Evolutionary conservation across 148 eudicot genomes (phyloP).

Genomic region (Bassia scoparia): DNA sequence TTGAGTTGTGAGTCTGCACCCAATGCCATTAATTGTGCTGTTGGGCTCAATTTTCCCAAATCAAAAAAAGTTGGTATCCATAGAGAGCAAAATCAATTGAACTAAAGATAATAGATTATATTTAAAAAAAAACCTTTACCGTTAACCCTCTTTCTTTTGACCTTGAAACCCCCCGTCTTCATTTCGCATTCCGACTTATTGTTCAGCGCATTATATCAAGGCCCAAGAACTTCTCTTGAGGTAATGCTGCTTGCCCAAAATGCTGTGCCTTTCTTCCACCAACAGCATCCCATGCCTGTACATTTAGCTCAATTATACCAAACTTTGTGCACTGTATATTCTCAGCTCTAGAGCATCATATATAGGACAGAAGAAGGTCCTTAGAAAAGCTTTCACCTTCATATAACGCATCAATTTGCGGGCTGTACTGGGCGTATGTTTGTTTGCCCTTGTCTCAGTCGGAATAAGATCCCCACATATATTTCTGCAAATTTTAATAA

Average conservation of each 20-base stretch:
- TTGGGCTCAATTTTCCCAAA: no score
- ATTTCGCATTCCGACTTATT: constrained; percentile 75
- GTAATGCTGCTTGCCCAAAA: constrained; percentile 78
- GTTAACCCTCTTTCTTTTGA: constrained; percentile 93
- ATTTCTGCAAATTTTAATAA: constrained; percentile 35
- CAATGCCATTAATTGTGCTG: no score
- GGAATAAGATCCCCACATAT: constrained; percentile 49
- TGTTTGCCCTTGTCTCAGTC: constrained; percentile 56
- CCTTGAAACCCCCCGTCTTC: constrained; percentile 89
- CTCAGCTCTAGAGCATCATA: constrained; percentile 1
- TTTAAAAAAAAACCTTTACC: constrained; percentile 60
- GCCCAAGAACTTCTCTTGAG: constrained; percentile 66
- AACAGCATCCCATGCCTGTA: constrained; percentile 70
- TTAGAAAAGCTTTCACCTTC: constrained; percentile 55
- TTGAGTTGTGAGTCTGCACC: no score
- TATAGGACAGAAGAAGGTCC: constrained; percentile 5
- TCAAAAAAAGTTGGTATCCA: no score
- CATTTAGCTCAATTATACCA: constrained; percentile 8
- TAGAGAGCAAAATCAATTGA: no score
- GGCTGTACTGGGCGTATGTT: constrained; percentile 65
- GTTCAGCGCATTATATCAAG: constrained; percentile 92
- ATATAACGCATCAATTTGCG: constrained; percentile 87
- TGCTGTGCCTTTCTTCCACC: constrained; percentile 61
- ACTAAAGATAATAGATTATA: no score
- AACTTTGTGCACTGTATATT: neutral